Percentiles rank a stretch among this genome's conserved stretches.
phyloP scores from a whole-genome alignment of 345 rosid species.

The Pugionium dolabratum region DNA sequence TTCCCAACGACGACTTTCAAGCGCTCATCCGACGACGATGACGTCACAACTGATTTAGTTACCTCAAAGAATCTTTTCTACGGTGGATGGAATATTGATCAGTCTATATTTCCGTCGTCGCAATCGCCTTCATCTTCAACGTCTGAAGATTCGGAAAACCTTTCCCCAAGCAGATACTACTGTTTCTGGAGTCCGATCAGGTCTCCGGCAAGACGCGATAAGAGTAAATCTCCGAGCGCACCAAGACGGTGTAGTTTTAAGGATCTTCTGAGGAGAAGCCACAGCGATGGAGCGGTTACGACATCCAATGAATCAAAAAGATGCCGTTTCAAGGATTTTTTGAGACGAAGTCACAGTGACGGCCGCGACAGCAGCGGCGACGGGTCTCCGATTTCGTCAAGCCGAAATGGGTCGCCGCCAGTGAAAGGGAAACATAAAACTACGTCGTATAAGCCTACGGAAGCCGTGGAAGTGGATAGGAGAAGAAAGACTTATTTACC shows the following conservation, averaged over 20 bases:
- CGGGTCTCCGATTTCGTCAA: neutral
- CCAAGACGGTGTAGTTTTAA: conserved; percentile 22
- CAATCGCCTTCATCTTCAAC: conserved; percentile 33
- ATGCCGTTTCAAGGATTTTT: conserved; percentile 30
- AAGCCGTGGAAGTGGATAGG: neutral
- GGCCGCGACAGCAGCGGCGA: conserved; percentile 1
- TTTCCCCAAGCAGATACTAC: neutral
- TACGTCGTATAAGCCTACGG: conserved; percentile 2
- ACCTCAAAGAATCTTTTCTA: conserved; percentile 25
- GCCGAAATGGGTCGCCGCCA: neutral
- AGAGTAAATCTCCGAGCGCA: conserved; percentile 20
- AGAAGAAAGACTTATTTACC: conserved; percentile 41
- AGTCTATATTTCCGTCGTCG: conserved; percentile 22
- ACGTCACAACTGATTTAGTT: conserved; percentile 10
- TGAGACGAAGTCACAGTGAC: conserved; percentile 33
- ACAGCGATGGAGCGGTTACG: conserved; percentile 34
- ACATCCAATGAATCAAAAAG: conserved; percentile 12
- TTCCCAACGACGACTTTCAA: conserved; percentile 26
- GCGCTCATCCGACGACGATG: conserved; percentile 11
- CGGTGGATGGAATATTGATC: conserved; percentile 22
- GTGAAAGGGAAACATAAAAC: conserved; percentile 22
- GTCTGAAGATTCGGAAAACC: neutral
- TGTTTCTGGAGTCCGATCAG: conserved; percentile 36
- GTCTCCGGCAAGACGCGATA: conserved; percentile 30
- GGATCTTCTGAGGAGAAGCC: conserved; percentile 33